Evolutionary conservation across 225 moss, liverwort and hornwort genomes (phyloP).

Genomic region (Physcomitrium patens): DNA sequence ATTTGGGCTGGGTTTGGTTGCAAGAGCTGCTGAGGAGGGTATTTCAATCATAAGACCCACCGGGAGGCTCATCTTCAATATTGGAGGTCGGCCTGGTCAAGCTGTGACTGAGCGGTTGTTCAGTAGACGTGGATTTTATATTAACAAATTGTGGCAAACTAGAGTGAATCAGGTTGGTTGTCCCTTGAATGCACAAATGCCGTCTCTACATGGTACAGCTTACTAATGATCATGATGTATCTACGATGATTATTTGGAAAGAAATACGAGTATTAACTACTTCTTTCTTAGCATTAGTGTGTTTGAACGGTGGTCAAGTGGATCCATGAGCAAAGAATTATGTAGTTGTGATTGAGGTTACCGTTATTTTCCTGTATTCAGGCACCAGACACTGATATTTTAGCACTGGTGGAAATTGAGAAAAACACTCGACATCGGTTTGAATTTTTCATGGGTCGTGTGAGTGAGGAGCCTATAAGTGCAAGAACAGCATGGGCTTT

Average conservation of each 20-base stretch:
- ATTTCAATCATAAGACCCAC: slow-evolving; percentile 84
- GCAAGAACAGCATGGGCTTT: slow-evolving; percentile 92
- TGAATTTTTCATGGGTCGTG: slow-evolving; percentile 98
- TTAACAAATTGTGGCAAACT: slow-evolving; percentile 95
- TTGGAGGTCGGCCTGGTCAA: slow-evolving; percentile 98
- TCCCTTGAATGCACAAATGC: neutral
- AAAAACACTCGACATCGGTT: slow-evolving; percentile 96
- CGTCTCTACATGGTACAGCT: slow-evolving; percentile 12
- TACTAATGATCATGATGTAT: neutral
- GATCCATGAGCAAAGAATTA: neutral
- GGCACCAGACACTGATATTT: slow-evolving; percentile 98
- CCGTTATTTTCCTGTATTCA: slow-evolving; percentile 29
- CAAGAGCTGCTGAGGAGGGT: slow-evolving; percentile 97
- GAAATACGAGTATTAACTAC: neutral
- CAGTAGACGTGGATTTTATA: slow-evolving; percentile 85
- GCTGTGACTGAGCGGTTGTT: slow-evolving; percentile 94
- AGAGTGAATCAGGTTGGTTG: slow-evolving; percentile 87
- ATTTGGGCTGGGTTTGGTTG: slow-evolving; percentile 94
- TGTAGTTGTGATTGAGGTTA: neutral
- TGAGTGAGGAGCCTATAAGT: slow-evolving; percentile 89
- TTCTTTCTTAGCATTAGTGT: neutral
- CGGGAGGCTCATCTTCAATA: slow-evolving; percentile 95
- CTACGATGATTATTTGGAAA: neutral
- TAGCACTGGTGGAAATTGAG: slow-evolving; percentile 98
- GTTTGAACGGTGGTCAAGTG: neutral